A percentile compares a stretch with the other conserved stretches of the same genome.
phyloP scores from a whole-genome alignment of 306 rosid genomes.

The Sesbania bispinosa region DNA sequence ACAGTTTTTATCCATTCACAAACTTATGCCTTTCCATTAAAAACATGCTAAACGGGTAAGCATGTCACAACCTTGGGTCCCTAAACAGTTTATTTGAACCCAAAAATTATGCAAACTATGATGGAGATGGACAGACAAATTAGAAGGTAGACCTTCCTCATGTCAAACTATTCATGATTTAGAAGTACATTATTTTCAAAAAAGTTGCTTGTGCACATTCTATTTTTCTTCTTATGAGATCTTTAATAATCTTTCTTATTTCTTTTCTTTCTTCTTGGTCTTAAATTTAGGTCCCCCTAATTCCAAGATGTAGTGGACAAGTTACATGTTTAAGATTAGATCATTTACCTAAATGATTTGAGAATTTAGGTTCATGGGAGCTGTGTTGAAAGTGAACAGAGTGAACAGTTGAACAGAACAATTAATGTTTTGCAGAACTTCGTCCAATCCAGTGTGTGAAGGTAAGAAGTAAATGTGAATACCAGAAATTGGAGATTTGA shows the following conservation, averaged over 20 bases:
- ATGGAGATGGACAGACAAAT: not conserved
- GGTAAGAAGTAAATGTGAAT: not conserved
- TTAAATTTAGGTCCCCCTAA: not conserved
- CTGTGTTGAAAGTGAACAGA: not conserved
- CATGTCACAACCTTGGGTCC: constrained; percentile 25
- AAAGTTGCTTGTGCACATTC: not conserved
- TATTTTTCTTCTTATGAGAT: not conserved
- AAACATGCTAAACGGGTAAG: constrained; percentile 6
- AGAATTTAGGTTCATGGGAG: not conserved
- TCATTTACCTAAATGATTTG: not conserved
- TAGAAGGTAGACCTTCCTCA: constrained; percentile 14
- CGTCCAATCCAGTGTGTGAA: not conserved
- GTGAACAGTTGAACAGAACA: not conserved
- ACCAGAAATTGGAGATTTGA: constrained; percentile 21
- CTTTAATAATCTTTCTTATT: not conserved
- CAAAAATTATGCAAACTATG: not conserved
- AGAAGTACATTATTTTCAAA: constrained; percentile 14
- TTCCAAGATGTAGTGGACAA: not conserved
- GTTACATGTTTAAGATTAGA: not conserved
- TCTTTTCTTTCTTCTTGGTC: constrained; percentile 11
- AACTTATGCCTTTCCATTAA: not conserved
- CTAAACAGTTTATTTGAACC: not conserved
- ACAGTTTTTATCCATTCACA: not conserved
- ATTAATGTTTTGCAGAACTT: not conserved
- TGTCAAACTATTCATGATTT: constrained; percentile 24